phyloP scores from a whole-genome alignment of 129 eudicot genomes.

The Apium graveolens region DNA sequence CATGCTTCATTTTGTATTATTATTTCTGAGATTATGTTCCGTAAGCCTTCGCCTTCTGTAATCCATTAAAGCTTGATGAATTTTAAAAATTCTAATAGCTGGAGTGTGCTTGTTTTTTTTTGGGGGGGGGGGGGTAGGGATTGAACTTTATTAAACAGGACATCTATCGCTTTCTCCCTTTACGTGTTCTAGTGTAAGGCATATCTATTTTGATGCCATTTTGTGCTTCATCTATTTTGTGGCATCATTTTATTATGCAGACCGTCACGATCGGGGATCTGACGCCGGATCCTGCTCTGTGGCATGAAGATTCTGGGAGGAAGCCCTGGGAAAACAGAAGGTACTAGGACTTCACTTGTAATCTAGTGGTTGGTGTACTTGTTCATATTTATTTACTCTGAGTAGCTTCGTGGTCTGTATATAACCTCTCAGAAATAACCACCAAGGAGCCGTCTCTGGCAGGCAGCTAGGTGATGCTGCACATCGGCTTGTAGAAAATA shows the following conservation, averaged over 20 bases:
- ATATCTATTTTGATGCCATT: neutral
- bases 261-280: conserved; percentile 59
- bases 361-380: neutral
- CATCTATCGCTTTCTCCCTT: neutral
- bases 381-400: neutral
- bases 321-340: conserved; percentile 25
- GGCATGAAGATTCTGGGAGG: conserved; percentile 26
- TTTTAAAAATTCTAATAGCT: neutral
- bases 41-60: neutral
- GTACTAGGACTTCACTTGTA: neutral
- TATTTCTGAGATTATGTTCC: neutral
- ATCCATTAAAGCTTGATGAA: neutral
- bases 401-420: neutral
- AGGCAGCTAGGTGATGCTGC: conserved; percentile 68
- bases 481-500: conserved; percentile 61
- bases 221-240: neutral
- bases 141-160: neutral
- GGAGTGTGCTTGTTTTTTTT: neutral
- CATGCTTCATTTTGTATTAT: neutral
- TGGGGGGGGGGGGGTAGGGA: neutral
- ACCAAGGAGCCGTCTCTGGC: conserved; percentile 32
- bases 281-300: conserved; percentile 41
- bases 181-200: neutral
- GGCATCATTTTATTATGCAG: conserved; percentile 22
- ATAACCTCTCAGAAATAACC: conserved; percentile 24